Evolutionary conservation across 2,329 filamentous ascomycete genomes (phyloP), one percentile per base, ranked within the genome.

Genomic region (Trichoderma arundinaceum): DNA sequence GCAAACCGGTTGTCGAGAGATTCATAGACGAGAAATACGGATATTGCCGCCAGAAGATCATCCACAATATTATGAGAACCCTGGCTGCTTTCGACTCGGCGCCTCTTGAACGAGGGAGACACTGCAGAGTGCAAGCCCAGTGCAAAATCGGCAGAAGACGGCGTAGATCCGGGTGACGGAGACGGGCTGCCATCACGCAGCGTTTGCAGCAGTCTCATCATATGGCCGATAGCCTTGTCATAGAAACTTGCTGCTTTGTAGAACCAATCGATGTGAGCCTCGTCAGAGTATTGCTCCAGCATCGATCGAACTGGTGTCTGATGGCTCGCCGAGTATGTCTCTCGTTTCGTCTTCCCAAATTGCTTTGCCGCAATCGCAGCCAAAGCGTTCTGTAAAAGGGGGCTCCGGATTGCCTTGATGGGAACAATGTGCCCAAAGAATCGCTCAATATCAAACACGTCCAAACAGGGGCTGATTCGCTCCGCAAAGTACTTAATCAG

Each of bases 211-310:
- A 54, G 41, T n/a, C 52, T 54, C 64, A 70, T 68, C 67, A 70
- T 70, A 46, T 70, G 66, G 2, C 66, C 51, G 13, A 70, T 70
- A 8, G 69, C 69, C 41, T 68, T 70, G 59, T 69, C 68, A 19
- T 70, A 69, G 43, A 70, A 70, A 33, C 69, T 70, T n/a, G 69
- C 69, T 9, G 69, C 67, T 41, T 69, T 67, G 46, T 69, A 69
- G 49, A 68, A 69, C 68, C 68, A 69, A 35, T 69, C 68, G 33
- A 66, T 51, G 10, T 62, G 51, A 19, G 53, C 41, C 17, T n/a
- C 48, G n/a, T 59, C 48, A 7, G 51, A 65, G 41, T 64, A 64
- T 33, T 65, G 43, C 46, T 67, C 60, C 7, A 68, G 52, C 60
- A 65, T 56, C 15, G 66, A 67, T 19, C 44, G 41, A 5, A 51